Conservation (phyloP, 805 yeast genomes). For the Starmerella stellata region DNA sequence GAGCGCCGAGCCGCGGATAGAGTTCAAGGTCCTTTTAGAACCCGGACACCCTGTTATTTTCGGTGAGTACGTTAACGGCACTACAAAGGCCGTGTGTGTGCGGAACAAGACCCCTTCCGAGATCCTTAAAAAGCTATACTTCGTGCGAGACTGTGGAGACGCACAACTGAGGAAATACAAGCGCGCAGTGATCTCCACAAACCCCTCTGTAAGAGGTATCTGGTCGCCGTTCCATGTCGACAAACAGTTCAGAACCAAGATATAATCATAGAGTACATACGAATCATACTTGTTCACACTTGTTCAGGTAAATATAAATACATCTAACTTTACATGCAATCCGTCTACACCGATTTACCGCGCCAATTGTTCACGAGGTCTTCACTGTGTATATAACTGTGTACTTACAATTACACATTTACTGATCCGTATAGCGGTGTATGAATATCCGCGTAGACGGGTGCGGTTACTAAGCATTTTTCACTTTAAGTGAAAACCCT, state of each 20-base stretch:
- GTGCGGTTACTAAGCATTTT: too few relatives aligned
- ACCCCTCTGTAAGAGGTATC: slow-evolving; percentile 78
- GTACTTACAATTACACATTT: too few relatives aligned
- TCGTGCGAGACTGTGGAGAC: slow-evolving; percentile 56
- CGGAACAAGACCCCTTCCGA: slow-evolving; percentile 48
- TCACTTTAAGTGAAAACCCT: too few relatives aligned
- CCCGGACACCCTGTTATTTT: slow-evolving; percentile 67
- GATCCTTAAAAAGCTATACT: slow-evolving; percentile 45
- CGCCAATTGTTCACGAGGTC: too few relatives aligned
- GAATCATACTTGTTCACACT: too few relatives aligned
- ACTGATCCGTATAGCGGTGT: too few relatives aligned
- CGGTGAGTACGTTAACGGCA: slow-evolving; percentile 38
- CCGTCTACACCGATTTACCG: too few relatives aligned
- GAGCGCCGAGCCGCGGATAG: slow-evolving; percentile 40
- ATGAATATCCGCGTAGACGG: too few relatives aligned
- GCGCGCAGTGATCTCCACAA: slow-evolving; percentile 63
- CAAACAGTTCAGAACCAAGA: slow-evolving; percentile 31
- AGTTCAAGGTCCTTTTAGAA: slow-evolving; percentile 49
- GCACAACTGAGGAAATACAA: slow-evolving; percentile 39
- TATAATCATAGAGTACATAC: too few relatives aligned
- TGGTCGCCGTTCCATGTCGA: slow-evolving; percentile 91
- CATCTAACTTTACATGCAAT: too few relatives aligned
- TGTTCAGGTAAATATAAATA: too few relatives aligned
- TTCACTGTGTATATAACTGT: too few relatives aligned
- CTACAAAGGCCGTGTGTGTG: slow-evolving; percentile 47